Base-by-base conservation (phyloP, 73 alveolate species). In the Urostyla sp. region DNA sequence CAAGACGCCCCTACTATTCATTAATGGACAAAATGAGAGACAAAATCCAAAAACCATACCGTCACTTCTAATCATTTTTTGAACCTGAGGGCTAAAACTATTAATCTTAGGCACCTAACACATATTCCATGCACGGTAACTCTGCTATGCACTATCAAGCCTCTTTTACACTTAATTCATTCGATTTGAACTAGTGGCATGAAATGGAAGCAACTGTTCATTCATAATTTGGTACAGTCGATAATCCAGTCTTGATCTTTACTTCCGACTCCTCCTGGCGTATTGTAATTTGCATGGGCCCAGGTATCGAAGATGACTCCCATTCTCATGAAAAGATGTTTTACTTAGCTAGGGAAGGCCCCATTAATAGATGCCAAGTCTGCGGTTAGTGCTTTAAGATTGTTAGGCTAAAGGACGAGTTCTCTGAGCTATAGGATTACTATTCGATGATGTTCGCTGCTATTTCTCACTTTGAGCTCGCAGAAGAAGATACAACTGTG, bases 301-400 rank as follows among this genome's bases (percentile, higher is more conserved):
- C 88, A 30, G 85, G 91, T 67, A 87, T 82, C 50, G 98, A 93
- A 91, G 98, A 93, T 63, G 98, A 93, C 59, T 93, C 94, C 37
- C 95, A 90, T 80, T 50, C 88, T 37, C 98, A 93, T 50, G 94
- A 84, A 78, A 80, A 85, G 77, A 86, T 90, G 77, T 82, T 87
- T 77, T 93, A 91, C 49, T 67, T 93, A 57, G 60, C 91, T 37
- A 90, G 97, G 72, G 98, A 93, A 72, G 98, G 98, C 0, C 95
- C 98, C 1, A 61, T 93, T 38, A 83, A 93, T 72, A 93, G 98
- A 93, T 93, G 98, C 85, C 90, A 84, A 43, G 50, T 75, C 38
- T 93, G 98, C 61, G 98, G 98, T 16, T 90, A 93, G 58, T 88
- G 91, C 88, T 93, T 93, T 88, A 93, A 93, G 81, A 74, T 93